phyloP scores from a whole-genome alignment of 2,329 filamentous ascomycete species.

The Pseudogymnoascus sp. region DNA sequence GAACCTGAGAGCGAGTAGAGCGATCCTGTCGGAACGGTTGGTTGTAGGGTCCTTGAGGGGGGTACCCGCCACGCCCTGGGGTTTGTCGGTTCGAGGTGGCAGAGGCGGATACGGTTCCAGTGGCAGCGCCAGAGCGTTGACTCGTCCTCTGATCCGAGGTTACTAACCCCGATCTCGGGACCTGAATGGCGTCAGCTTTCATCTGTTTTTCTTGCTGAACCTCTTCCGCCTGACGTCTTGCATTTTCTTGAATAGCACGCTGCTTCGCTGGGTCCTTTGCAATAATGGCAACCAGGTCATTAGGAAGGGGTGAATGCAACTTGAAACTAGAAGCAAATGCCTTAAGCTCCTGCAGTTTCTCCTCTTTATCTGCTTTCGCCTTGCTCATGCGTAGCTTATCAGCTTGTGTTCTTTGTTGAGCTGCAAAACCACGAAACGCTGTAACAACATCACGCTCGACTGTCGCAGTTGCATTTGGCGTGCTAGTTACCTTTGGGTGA shows the following conservation, averaged over 20 bases:
- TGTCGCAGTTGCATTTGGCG: constrained; percentile 48
- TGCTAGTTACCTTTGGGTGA: constrained; percentile 24
- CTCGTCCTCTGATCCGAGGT: constrained; percentile 32
- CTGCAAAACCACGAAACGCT: constrained; percentile 57
- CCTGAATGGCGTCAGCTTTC: constrained; percentile 32
- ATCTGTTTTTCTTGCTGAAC: constrained; percentile 28
- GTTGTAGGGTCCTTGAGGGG: constrained; percentile 34
- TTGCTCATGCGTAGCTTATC: constrained; percentile 50
- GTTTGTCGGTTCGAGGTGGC: constrained; percentile 21
- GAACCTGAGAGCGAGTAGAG: constrained; percentile 17
- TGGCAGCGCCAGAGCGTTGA: constrained; percentile 35
- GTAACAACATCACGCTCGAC: constrained; percentile 54
- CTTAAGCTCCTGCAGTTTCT: constrained; percentile 88
- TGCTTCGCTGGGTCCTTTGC: constrained; percentile 96
- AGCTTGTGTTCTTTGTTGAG: constrained; percentile 44
- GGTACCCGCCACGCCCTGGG: constrained; percentile 28
- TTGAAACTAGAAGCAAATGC: constrained; percentile 95
- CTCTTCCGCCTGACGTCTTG: constrained; percentile 65
- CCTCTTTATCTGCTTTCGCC: constrained; percentile 69
- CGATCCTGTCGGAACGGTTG: constrained; percentile 27
- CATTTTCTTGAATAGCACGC: constrained; percentile 83
- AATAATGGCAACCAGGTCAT: constrained; percentile 86
- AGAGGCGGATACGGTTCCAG: constrained; percentile 28
- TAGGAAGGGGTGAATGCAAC: constrained; percentile 82
- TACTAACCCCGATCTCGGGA: background rate